These are phyloP conservation scores for Mycena alexandri DNA, from an alignment of 768 basidiomycete species.

Conservation along the genomic window DNA sequence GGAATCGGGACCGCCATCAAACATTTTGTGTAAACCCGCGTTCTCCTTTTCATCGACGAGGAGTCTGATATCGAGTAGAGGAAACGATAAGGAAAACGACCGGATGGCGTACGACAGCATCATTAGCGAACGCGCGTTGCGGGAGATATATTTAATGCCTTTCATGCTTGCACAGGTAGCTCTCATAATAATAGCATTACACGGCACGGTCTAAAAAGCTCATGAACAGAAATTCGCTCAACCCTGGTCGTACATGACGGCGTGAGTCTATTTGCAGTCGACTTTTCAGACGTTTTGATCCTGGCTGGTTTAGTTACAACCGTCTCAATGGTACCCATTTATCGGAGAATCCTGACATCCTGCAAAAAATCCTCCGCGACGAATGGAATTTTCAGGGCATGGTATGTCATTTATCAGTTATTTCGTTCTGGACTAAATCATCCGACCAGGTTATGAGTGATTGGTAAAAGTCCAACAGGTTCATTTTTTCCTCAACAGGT, in stretches of 20 bases:
- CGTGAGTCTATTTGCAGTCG: slow-evolving; percentile 55
- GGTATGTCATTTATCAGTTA: slow-evolving; percentile 42
- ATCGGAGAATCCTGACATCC: slow-evolving; percentile 71
- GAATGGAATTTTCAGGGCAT: slow-evolving; percentile 84
- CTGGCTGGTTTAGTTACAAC: slow-evolving; percentile 64
- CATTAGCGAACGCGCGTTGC: slow-evolving; percentile 73
- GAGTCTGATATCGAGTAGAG: slow-evolving; percentile 49
- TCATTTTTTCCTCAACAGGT: not conserved
- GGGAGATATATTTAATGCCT: slow-evolving; percentile 83
- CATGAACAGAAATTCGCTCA: slow-evolving; percentile 61
- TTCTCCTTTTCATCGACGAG: not conserved
- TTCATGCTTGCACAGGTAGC: slow-evolving; percentile 71
- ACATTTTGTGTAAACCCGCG: slow-evolving; percentile 75
- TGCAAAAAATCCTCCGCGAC: slow-evolving; percentile 70
- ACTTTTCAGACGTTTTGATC: slow-evolving; percentile 2
- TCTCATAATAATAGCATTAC: too few relatives aligned
- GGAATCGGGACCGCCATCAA: slow-evolving; percentile 85
- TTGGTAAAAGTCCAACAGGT: slow-evolving; percentile 61
- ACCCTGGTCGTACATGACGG: slow-evolving; percentile 81
- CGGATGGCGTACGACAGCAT: slow-evolving; percentile 77
- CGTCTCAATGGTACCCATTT: slow-evolving; percentile 82
- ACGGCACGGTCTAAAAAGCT: too few relatives aligned
- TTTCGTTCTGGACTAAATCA: not conserved
- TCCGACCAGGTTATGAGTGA: slow-evolving; percentile 76
- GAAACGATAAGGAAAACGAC: slow-evolving; percentile 88